Percentiles rank a stretch among this genome's conserved stretches.
phyloP scores from a whole-genome alignment of 768 basidiomycete genomes.

The Trametes coccinea region DNA sequence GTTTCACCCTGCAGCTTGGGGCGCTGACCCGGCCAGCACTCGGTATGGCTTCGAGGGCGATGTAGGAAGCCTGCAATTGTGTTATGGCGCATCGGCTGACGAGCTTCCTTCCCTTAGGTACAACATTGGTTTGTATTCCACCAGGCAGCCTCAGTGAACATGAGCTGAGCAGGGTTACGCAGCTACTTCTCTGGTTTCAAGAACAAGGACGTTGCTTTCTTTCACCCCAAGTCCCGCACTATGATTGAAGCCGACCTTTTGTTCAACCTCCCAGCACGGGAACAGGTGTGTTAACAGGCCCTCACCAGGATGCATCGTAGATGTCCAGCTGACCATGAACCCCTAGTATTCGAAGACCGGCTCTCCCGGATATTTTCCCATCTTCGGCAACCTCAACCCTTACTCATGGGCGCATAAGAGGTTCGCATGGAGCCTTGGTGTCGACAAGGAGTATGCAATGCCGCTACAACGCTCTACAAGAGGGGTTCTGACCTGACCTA shows the following conservation, averaged over 20 bases:
- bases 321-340: neutral
- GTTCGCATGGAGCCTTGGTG: constrained; percentile 28
- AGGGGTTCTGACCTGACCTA: neutral
- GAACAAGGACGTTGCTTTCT: constrained; percentile 84
- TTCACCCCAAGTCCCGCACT: constrained; percentile 68
- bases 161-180: neutral
- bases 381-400: constrained; percentile 27
- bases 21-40: constrained; percentile 43
- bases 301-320: neutral
- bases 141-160: too few relatives aligned
- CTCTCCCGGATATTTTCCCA: constrained; percentile 29
- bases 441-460: constrained; percentile 28
- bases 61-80: constrained; percentile 32
- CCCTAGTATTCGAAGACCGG: constrained; percentile 41
- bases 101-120: constrained; percentile 22
- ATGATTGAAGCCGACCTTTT: constrained; percentile 82
- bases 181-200: constrained; percentile 71
- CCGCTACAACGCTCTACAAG: neutral
- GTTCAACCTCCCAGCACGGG: constrained; percentile 76
- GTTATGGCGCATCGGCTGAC: neutral
- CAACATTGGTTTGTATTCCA: constrained; percentile 30
- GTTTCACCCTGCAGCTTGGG: constrained; percentile 30
- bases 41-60: constrained; percentile 81
- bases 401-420: constrained; percentile 30
- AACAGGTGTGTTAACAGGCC: constrained; percentile 51